Evolutionary conservation across 2,329 filamentous ascomycete genomes (phyloP).

Genomic region (Aspergillus uvarum): DNA sequence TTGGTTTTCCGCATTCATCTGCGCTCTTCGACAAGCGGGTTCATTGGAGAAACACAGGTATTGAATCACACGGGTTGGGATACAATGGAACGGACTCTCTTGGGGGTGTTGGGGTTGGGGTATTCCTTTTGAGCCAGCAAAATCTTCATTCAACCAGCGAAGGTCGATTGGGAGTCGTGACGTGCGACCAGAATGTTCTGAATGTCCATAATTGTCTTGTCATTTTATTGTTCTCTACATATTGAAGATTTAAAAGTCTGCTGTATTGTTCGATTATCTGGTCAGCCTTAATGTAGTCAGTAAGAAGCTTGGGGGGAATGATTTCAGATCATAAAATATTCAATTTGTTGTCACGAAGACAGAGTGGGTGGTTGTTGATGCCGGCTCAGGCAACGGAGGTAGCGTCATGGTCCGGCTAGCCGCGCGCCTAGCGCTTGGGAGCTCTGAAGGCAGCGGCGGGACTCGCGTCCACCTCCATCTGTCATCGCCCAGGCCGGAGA

Average conservation of each 20-base stretch:
- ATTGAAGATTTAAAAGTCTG: slow-evolving; percentile 16
- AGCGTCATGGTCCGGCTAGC: slow-evolving; percentile 16
- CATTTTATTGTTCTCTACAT: slow-evolving; percentile 11
- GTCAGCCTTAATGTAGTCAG: background rate
- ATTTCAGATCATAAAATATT: too few relatives aligned
- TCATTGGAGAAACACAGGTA: slow-evolving; percentile 41
- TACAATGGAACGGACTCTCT: slow-evolving; percentile 40
- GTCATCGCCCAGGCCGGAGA: slow-evolving; percentile 24
- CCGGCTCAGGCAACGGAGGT: background rate
- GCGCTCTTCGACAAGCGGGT: slow-evolving; percentile 37
- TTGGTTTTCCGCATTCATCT: slow-evolving; percentile 26
- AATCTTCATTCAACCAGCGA: slow-evolving; percentile 22
- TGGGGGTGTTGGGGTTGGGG: slow-evolving; percentile 44
- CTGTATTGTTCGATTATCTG: slow-evolving; percentile 4
- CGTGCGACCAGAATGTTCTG: slow-evolving; percentile 34
- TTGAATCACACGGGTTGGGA: slow-evolving; percentile 40
- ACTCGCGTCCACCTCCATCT: slow-evolving; percentile 29
- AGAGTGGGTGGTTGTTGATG: background rate
- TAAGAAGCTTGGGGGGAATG: too few relatives aligned
- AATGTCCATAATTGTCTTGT: slow-evolving; percentile 29
- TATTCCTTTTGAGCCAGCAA: slow-evolving; percentile 38
- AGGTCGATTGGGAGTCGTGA: slow-evolving; percentile 30
- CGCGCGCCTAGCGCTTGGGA: slow-evolving; percentile 28
- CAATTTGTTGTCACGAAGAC: background rate
- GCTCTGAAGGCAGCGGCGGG: slow-evolving; percentile 29